These are phyloP conservation scores for Ceratobasidium sp. DNA, from an alignment of 1,284 basidiomycete genomes.

Conservation along the genomic window DNA sequence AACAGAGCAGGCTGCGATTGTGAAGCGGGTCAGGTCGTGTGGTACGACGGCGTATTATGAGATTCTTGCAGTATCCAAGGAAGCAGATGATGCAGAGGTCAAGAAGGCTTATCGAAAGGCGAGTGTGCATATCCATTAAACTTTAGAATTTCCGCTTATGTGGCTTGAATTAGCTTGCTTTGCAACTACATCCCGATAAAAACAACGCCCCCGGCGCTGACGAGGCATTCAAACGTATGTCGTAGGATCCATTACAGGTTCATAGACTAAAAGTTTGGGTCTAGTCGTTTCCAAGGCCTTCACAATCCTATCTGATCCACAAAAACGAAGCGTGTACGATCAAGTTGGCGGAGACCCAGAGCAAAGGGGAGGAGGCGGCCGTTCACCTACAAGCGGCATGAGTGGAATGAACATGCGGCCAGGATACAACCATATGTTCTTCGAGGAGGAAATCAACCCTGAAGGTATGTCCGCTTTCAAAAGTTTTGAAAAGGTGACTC, in stretches of 20 bases:
- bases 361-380: slow-evolving; percentile 43
- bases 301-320: slow-evolving; percentile 90
- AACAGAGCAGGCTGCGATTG: slow-evolving; percentile 81
- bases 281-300: slow-evolving; percentile 98
- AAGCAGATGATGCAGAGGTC: slow-evolving; percentile 87
- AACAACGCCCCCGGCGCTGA: slow-evolving; percentile 98
- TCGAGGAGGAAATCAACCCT: slow-evolving; percentile 66
- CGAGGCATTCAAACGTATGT: slow-evolving; percentile 96
- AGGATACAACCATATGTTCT: slow-evolving; percentile 52
- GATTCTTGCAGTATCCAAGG: slow-evolving; percentile 84
- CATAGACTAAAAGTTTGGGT: neutral
- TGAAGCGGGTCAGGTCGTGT: slow-evolving; percentile 86
- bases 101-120: slow-evolving; percentile 99
- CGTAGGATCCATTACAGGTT: neutral
- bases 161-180: slow-evolving; percentile 77
- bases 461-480: neutral
- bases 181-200: slow-evolving; percentile 96
- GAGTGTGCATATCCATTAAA: slow-evolving; percentile 33
- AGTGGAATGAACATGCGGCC: slow-evolving; percentile 53
- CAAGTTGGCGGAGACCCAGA: slow-evolving; percentile 87
- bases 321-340: slow-evolving; percentile 92
- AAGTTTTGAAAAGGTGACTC: neutral
- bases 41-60: slow-evolving; percentile 93
- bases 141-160: neutral
- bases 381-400: slow-evolving; percentile 55